Base-by-base conservation (phyloP, 2,329 filamentous ascomycete genomes). In the Colletotrichum sp. region DNA sequence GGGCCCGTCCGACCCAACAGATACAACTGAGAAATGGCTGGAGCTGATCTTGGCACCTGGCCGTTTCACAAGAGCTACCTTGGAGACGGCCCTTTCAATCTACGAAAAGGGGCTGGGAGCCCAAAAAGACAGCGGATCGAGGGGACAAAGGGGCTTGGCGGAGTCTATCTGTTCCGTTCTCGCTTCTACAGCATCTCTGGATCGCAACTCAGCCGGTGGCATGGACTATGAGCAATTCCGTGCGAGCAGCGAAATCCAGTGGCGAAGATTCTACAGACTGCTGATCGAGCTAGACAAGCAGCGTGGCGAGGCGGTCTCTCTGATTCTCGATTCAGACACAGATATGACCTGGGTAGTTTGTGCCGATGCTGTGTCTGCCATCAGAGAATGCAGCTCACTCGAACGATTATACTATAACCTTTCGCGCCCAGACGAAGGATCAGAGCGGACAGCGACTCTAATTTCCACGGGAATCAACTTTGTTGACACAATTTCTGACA, bases 201-300 rank as follows among this genome's bases (percentile, higher is more conserved):
- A 91, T 59, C 92, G 91, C 69, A 88, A 87, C 34, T 86, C 91
- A 12, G 89, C 91, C 16, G 92, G 92, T 16, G 90, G 90, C 32
- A 91, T 95, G 84, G 94, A 97, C 80, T 95, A 95, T 79, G 92
- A 94, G 28, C 90, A 93, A 73, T 97, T 96, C 82, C 90, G 94
- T 72, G 87, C 89, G 38, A 92, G 95, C 36, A 92, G 94, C 69
- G 94, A 97, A 81, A 89, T 91, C 13, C 96, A 98, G 82, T 99
- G 97, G 97, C 92, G 94, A 77, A 92, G 94, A 66, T 98, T 98
- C 84, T 98, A 96, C 86, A 92, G 96, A 36, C 89, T 98, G 21
- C 89, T 98, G 21, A 89, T 94, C 14, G 96, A 98, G 82, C 87
- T 99, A 55, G 96, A 98, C 82, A 96, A 94, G 80, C 93, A 95